These are phyloP conservation scores for Colletotrichum sp. DNA, from an alignment of 2,329 filamentous ascomycete species.

Conservation along the genomic window DNA sequence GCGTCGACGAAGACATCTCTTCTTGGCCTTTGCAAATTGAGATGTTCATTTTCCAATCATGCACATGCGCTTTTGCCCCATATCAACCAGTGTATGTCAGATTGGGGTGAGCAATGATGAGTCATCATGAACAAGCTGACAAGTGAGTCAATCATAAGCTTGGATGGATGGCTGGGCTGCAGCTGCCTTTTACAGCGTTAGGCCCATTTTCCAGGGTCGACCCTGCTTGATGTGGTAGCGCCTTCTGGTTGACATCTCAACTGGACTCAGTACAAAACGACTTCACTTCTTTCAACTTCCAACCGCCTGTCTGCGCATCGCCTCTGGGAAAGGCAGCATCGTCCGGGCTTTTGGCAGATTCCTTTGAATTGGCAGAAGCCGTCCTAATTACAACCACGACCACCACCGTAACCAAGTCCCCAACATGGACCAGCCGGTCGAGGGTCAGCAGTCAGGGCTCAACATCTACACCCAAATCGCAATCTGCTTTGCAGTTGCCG, in stretches of 20 bases:
- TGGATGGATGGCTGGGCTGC: neutral
- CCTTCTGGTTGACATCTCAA: neutral
- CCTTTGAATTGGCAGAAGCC: neutral
- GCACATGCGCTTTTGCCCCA: neutral
- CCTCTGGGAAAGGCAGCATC: neutral
- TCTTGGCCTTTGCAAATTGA: neutral
- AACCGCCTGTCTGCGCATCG: neutral
- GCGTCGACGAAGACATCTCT: neutral
- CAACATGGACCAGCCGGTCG: conserved; percentile 29
- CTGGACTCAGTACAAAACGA: neutral
- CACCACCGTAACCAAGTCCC: no score
- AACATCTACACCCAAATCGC: conserved; percentile 52
- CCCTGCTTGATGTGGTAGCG: neutral
- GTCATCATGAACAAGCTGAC: neutral
- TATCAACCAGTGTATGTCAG: no score
- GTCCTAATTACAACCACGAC: neutral
- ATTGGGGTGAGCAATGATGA: neutral
- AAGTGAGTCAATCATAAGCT: neutral
- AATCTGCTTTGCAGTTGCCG: conserved; percentile 39
- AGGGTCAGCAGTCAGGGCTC: conserved; percentile 46
- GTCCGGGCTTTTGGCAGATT: accelerated
- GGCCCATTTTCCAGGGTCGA: neutral
- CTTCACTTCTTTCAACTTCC: neutral
- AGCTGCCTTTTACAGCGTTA: neutral
- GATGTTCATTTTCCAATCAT: neutral